Evolutionary conservation across 257 asterid genomes (phyloP).

Genomic region (Solanum raphanifolium): DNA sequence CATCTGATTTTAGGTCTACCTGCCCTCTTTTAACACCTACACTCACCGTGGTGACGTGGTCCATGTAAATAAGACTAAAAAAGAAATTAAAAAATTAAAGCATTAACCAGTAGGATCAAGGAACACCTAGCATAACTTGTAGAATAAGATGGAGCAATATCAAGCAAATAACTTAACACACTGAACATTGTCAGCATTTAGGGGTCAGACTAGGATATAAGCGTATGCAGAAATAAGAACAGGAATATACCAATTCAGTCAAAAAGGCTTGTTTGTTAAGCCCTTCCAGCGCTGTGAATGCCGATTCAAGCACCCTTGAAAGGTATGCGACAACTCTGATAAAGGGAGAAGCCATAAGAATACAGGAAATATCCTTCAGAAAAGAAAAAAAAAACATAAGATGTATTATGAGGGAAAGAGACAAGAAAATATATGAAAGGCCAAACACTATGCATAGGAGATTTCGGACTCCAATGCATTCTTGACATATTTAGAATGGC

Average conservation of each 20-base stretch:
- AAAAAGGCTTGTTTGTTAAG: constrained; percentile 94
- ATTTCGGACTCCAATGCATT: not conserved
- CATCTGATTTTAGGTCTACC: not conserved
- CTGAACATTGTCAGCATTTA: not conserved
- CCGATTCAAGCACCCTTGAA: constrained; percentile 92
- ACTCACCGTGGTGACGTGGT: not conserved
- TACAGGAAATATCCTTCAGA: not conserved
- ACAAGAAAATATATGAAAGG: not conserved
- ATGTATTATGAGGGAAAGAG: not conserved
- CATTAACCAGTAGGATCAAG: not conserved
- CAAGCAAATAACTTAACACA: not conserved
- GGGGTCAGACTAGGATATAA: not conserved
- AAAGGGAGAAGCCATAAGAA: constrained; percentile 3
- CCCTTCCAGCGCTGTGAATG: constrained; percentile 97
- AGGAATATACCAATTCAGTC: constrained; percentile 67
- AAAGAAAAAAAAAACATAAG: not conserved
- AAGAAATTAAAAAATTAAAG: no score
- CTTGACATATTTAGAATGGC: not conserved
- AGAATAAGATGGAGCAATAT: not conserved
- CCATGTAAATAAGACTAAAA: not conserved
- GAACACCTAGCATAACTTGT: not conserved
- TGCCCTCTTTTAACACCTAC: not conserved
- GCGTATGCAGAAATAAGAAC: constrained; percentile 1
- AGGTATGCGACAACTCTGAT: constrained; percentile 90
- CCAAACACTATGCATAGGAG: not conserved